Conservation (phyloP, 2,329 filamentous ascomycete genomes). For the Colletotrichum salicis region DNA sequence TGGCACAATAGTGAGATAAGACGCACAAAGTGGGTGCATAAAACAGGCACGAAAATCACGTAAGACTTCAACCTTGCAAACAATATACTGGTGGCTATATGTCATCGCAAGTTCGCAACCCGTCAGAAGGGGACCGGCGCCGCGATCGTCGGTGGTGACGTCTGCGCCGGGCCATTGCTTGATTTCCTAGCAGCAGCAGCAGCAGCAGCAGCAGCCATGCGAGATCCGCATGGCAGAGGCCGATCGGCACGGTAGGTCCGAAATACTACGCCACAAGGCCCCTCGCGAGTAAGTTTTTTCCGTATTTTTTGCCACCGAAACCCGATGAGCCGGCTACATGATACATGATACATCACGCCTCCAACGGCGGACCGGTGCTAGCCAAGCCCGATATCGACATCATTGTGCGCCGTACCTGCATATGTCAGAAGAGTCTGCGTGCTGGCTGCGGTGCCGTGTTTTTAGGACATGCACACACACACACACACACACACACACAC, state of each 20-base stretch:
- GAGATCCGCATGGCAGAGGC: not conserved
- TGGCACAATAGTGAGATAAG: not conserved
- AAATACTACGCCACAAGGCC: not conserved
- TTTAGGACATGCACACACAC: not conserved
- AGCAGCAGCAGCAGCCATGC: not conserved
- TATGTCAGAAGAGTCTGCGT: not conserved
- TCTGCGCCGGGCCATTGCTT: not conserved
- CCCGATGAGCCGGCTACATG: not conserved
- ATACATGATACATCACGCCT: no score
- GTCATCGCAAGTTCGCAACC: not conserved
- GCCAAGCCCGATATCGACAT: slow-evolving; percentile 3
- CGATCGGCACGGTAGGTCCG: not conserved
- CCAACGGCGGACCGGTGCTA: not conserved
- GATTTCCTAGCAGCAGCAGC: not conserved
- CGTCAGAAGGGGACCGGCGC: not conserved
- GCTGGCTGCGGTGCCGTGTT: not conserved
- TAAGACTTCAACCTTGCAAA: not conserved
- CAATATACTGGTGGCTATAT: no score
- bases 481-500: not conserved
- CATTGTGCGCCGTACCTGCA: slow-evolving; percentile 30
- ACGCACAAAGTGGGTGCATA: not conserved
- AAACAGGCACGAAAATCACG: not conserved
- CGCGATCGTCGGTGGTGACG: not conserved
- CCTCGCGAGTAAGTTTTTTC: not conserved
- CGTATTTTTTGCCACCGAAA: not conserved